Base-by-base conservation (phyloP, 805 yeast species). In the Kodamaea kaohsiungensis region DNA sequence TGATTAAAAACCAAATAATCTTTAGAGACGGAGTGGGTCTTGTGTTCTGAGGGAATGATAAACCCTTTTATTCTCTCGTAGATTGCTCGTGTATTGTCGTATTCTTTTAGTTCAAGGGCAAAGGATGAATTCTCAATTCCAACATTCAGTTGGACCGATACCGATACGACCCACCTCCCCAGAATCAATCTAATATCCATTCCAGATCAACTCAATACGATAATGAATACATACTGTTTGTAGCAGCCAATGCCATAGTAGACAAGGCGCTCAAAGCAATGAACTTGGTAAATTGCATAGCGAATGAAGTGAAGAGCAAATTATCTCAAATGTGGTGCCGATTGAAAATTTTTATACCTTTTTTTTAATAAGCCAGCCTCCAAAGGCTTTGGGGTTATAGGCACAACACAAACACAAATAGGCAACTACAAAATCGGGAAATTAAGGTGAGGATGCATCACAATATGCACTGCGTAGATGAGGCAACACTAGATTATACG, bases 251-350 rank as follows among this genome's bases (percentile, higher is more conserved):
- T 50, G 65, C 85, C 56, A 79, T 61, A 57, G 82, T 81, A 61
- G 81, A 78, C 49, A 82, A 58, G 63, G 85, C 79, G 61, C 80
- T 76, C 60, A 77, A 65, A 57, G 78, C 72, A 60, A 81, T 65
- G 65, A 80, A 64, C 58, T 81, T 72, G 72, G 78, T 83, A 74
- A 82, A 73, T 76, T 82, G 87, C 88, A 85, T 84, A 56, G 56
- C 60, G 49, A 49, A 19, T 30, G 54, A 39, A 37, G 59, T 55
- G 51, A 46, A 48, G 46, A 51, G 52, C 30, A 48, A 48, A 30
- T 46, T 12, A 35, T 15, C 22, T 27, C 25, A 46, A 45, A 37
- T 39, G 22, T 48, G 19, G 51, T 48, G 53, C 45, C 39, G 47
- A 43, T 25, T 48, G 48, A 50, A 50, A 50, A 50, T 43, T 50